A percentile compares a stretch with the other conserved stretches of the same genome.
phyloP scores from a whole-genome alignment of 331 rosid species.

The Arachis monticola region DNA sequence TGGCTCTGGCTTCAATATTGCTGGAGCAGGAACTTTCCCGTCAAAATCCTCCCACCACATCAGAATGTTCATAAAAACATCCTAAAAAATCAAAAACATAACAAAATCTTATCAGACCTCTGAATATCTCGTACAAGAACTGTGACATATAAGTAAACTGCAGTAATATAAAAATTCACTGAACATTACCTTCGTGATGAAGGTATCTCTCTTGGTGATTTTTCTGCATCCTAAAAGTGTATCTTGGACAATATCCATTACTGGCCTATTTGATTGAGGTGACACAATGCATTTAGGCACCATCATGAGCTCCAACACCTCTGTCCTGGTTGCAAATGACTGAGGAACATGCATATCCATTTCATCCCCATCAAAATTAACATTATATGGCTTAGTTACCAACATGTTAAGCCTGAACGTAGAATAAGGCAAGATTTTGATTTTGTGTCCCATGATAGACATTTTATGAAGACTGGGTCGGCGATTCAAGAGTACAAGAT shows the following conservation, averaged over 20 bases:
- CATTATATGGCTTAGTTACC: constrained; percentile 95
- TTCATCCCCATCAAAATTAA: constrained; percentile 98
- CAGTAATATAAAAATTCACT: constrained; percentile 22
- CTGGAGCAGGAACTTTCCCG: constrained; percentile 93
- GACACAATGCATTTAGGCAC: constrained; percentile 99
- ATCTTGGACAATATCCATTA: constrained; percentile 99
- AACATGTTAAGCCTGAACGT: constrained; percentile 93
- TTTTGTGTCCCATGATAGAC: constrained; percentile 99
- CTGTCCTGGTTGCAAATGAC: constrained; percentile 98
- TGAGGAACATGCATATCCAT: constrained; percentile 99
- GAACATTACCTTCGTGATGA: constrained; percentile 77
- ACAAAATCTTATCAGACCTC: constrained; percentile 35
- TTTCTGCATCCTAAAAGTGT: constrained; percentile 91
- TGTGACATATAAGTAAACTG: constrained; percentile 2
- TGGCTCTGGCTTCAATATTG: constrained; percentile 96
- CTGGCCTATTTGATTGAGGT: constrained; percentile 96
- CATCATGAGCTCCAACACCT: constrained; percentile 99
- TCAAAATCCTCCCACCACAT: constrained; percentile 99
- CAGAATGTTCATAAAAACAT: constrained; percentile 97
- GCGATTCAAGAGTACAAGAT: constrained; percentile 93
- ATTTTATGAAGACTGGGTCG: constrained; percentile 99
- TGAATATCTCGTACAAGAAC: constrained; percentile 12
- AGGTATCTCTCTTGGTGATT: constrained; percentile 95
- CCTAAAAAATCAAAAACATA: constrained; percentile 55
- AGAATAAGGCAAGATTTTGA: constrained; percentile 99